Conservation (phyloP, 495 filamentous ascomycete species). For the Daldinia loculata region DNA sequence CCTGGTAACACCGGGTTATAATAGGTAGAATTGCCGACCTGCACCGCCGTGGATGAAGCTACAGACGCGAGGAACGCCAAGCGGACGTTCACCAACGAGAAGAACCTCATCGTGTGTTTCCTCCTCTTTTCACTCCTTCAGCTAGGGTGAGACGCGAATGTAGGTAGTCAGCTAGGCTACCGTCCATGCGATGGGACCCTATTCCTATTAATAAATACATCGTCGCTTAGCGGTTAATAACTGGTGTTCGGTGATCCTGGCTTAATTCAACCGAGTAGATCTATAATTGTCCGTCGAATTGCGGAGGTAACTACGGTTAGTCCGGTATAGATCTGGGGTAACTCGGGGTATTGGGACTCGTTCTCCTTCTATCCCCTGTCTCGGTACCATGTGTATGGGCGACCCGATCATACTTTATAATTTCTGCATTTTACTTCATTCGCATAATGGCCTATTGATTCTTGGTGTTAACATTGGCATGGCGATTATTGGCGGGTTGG, state of each 20-base stretch:
- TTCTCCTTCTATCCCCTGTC: slow-evolving; percentile 13
- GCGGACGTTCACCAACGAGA: neutral
- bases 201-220: slow-evolving; percentile 1
- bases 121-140: neutral
- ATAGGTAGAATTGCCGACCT: slow-evolving; percentile 38
- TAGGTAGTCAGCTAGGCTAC: neutral
- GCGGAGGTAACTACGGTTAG: slow-evolving; percentile 27
- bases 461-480: neutral
- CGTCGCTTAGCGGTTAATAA: neutral
- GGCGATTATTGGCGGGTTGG: neutral
- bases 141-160: neutral
- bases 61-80: slow-evolving; percentile 1
- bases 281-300: slow-evolving; percentile 25
- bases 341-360: slow-evolving; percentile 14
- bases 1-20: slow-evolving; percentile 49
- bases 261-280: slow-evolving; percentile 18
- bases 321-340: slow-evolving; percentile 19
- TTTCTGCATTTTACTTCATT: neutral
- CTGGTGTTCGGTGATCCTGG: slow-evolving; percentile 4
- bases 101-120: slow-evolving; percentile 16
- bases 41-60: neutral
- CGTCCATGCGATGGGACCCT: neutral
- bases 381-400: slow-evolving; percentile 6
- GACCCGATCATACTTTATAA: slow-evolving; percentile 3
- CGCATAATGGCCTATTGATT: neutral